Base-by-base conservation (phyloP, 176 grass and related monocot species). In the Poa pratensis region DNA sequence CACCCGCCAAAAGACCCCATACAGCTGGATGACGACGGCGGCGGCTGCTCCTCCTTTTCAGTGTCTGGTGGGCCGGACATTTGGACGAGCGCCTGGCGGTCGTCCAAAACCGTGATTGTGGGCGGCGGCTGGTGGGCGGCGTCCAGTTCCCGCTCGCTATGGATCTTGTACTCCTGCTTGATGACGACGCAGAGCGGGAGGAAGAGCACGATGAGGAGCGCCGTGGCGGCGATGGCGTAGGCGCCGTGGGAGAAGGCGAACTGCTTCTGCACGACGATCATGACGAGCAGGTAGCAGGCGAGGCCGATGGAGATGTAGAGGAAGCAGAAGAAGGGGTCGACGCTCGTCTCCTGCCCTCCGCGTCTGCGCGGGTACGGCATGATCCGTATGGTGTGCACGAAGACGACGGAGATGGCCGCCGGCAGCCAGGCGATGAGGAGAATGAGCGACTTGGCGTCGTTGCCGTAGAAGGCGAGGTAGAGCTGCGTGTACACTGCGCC, bases 401-500 rank as follows among this genome's bases (percentile, higher is more conserved):
- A 89, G 0, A 64, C 28, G 22, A 89, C 9, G 48, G 76, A 84
- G 43, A 89, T 59, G 7, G 87, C 76, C 8, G 87, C 76, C n/a
- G 87, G 87, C 1, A 89, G 76, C 81, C 87, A 89, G 1, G 74
- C 87, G 69, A 85, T 64, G 69, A 89, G 82, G 9, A 89, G 76
- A 32, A 89, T 69, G 27, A 89, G 82, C 13, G 49, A 43, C 68
- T 30, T 53, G n/a, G 39, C 59, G 18, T 77, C 68, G 66, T 20
- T 59, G 16, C 87, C 94, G 66, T 94, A 97, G 84, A 97, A 66
- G 32, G 95, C 84, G 32, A 89, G 53, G 68, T 97, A 94, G 42
- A 97, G 83, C 87, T 97, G 92, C 0, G 95, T 94, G 88, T 86
- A 97, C 22, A 92, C 85, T 16, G 92, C 95, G 3, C 95, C 92